Evolutionary conservation across 371 early-diverging fungal genomes (phyloP), one percentile per base, ranked within the genome.

Genomic region (Mucor mucedo): DNA sequence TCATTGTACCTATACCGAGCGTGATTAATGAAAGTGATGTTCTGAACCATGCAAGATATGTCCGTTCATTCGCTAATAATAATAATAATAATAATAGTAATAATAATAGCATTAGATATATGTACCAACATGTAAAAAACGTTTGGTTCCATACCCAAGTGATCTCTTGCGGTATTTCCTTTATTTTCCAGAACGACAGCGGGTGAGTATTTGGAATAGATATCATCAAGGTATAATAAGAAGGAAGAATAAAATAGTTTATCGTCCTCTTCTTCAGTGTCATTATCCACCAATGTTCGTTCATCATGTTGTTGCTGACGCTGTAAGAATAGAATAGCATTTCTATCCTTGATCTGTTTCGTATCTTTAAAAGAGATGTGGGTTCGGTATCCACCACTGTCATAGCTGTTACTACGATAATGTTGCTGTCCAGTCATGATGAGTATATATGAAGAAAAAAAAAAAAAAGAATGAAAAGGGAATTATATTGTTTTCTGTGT

Each of bases 31-130:
- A 84, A 30, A 90, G 62, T 5, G 89, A 90, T 8, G 91, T 85
- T 53, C 91, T 80, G 49, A 90, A 68, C 89, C 89, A 91, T 2
- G 90, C 89, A 5, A 91, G 84, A 55, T 84, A 91, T 11, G 89
- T 91, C 59, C 91, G 78, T 65, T 91, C 91, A 61, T 91, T 91
- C 42, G 91, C 88, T 54, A 66, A 47, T 40, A 27, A 21, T 21
- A 21, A 21, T 21, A 21, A 21, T 21, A 21, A 21, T 21, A 21
- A 21, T 21, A 21, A 21, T 21, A 21, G 1, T 21, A 21, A 21
- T 21, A 21, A 29, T 35, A 33, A 11, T 27, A 2, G 9, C 21
- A 2, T 28, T 48, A 9, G 27, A 28, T 27, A 48, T 9, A 48
- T 27, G 27, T 8, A 21, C 21, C 21, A 21, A 21, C 21, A 21